Evolutionary conservation across 164 flowering plant genomes (phyloP), one percentile per base, ranked within the genome.

Genomic region (Vitis cinerea): DNA sequence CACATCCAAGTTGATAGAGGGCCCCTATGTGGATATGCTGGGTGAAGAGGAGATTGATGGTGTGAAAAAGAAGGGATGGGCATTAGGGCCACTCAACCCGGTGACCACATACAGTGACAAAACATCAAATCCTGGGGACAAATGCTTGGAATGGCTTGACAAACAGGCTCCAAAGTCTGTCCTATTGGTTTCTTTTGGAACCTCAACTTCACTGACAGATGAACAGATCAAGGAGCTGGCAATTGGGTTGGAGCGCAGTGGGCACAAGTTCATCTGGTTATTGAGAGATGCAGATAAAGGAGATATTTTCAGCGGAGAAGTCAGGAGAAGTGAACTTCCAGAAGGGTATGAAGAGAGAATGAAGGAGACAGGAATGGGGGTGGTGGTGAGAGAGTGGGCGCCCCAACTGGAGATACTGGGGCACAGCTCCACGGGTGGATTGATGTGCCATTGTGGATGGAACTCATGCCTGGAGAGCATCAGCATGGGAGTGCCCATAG

Each of bases 11-110:
- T 59, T 74, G 1, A 61, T 91, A 0, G 97, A 91, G 65, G 78
- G 80, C 9, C 48, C 73, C 2, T 86, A 68, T 58, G 14, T 87
- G 1, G 82, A 89, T 3, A 30, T 75, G 1, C 50, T 89, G 1
- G 59, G 30, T 3, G 70, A 23, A 23, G 27, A 23, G 62, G 15
- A 64, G 67, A 29, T 59, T 61, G 7, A 51, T 51, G 2, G 61
- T 30, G 10, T 67, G 59, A 49, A 57, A 27, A 68, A 59, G 68
- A 80, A 75, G 14, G 73, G 69, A 15, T 87, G 86, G 85, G 91
- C 87, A 2, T 15, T 87, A 3, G 92, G 94, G 0, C 92, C 93
- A 5, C 67, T 87, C 12, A 81, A 81, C 47, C 93, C 93, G 0
- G 72, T 86, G 9, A 23, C 16, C 4, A 4, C 59, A n/a, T 30